phyloP scores from a whole-genome alignment of 495 filamentous ascomycete species.

The Podospora didyma region DNA sequence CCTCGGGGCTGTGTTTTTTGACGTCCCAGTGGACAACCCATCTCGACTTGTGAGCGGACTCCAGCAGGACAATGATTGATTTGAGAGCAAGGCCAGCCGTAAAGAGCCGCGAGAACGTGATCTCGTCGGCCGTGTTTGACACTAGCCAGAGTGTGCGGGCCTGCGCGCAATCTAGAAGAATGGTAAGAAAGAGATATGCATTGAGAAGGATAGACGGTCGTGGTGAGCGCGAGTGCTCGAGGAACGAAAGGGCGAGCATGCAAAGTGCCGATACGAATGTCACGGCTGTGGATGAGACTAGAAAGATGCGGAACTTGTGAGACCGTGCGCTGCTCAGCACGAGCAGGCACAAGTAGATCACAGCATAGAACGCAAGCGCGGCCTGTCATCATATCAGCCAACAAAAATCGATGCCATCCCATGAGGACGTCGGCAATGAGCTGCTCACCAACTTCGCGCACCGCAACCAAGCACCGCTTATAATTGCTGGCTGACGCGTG shows the following conservation, averaged over 20 bases:
- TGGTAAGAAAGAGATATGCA: conserved; percentile 54
- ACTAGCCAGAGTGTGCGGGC: conserved; percentile 56
- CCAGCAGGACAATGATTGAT: conserved; percentile 45
- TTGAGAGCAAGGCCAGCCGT: conserved; percentile 47
- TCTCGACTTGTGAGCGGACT: conserved; percentile 50
- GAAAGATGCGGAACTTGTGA: conserved; percentile 13
- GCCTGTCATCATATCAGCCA: conserved; percentile 5
- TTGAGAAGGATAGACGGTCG: conserved; percentile 59
- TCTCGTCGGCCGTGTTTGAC: conserved; percentile 23
- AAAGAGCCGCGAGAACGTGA: conserved; percentile 39
- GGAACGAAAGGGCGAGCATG: conserved; percentile 43
- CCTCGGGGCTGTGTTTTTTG: conserved; percentile 46
- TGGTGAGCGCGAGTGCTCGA: conserved; percentile 52
- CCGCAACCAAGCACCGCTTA: conserved; percentile 31
- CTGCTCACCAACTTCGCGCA: conserved; percentile 32
- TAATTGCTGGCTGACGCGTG: conserved; percentile 27
- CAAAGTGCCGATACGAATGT: conserved; percentile 29
- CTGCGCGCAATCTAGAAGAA: conserved; percentile 56
- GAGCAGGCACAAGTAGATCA: conserved; percentile 27
- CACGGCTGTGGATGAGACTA: conserved; percentile 27
- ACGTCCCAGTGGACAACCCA: conserved; percentile 25
- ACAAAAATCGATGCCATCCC: too few species aligned
- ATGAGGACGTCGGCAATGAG: too few species aligned
- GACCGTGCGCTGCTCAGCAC: conserved; percentile 20
- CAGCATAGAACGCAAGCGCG: conserved; percentile 3